These are phyloP conservation scores for Monilinia laxa DNA, from an alignment of 2,329 filamentous ascomycete genomes.

Conservation along the genomic window DNA sequence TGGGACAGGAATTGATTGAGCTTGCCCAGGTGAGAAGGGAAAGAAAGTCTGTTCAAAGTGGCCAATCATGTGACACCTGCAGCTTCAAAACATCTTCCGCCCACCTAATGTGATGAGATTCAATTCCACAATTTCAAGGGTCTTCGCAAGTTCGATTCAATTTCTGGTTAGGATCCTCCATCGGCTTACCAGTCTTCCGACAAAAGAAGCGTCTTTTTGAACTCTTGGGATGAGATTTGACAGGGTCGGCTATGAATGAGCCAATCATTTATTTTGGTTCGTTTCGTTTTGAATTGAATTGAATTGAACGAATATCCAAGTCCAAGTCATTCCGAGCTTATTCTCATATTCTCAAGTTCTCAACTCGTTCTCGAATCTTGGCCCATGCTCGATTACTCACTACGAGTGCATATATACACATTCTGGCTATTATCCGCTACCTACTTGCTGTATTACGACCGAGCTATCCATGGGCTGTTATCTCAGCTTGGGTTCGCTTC, in stretches of 20 bases:
- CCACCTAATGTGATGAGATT: neutral
- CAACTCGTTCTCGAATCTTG: constrained; percentile 1
- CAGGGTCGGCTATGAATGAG: constrained; percentile 5
- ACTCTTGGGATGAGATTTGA: neutral
- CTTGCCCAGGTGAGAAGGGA: neutral
- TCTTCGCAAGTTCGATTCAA: no score
- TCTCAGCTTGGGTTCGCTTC: neutral
- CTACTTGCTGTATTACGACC: neutral
- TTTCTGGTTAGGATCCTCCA: neutral
- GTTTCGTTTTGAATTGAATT: neutral
- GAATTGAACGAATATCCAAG: no score
- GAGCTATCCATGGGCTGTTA: neutral
- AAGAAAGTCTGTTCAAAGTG: no score
- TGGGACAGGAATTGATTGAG: neutral
- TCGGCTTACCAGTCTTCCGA: neutral
- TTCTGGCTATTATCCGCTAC: neutral
- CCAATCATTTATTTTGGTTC: neutral
- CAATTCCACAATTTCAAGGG: neutral
- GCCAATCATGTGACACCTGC: neutral
- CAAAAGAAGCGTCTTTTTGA: neutral
- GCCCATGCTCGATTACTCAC: neutral
- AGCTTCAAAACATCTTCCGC: neutral
- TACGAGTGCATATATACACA: neutral
- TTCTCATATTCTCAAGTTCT: neutral
- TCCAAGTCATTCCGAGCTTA: neutral